phyloP scores from a whole-genome alignment of 2,329 filamentous ascomycete genomes.

The Penicillium sp. region DNA sequence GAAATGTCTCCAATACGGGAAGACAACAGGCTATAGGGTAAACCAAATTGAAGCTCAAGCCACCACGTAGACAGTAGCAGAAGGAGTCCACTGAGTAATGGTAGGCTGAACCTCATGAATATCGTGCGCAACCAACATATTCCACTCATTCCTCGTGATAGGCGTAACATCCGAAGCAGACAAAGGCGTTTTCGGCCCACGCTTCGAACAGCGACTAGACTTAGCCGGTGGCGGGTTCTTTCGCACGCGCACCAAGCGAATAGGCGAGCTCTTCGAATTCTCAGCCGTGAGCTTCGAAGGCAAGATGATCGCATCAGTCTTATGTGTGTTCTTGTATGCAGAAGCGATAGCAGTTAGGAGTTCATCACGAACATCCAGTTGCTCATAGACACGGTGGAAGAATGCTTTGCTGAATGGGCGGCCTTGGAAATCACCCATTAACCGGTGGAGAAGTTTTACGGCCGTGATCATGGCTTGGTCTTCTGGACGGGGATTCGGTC shows the following conservation, averaged over 20 bases:
- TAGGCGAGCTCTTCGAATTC: slow-evolving; percentile 18
- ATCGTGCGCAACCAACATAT: slow-evolving; percentile 37
- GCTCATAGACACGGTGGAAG: slow-evolving; percentile 45
- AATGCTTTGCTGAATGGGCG: slow-evolving; percentile 46
- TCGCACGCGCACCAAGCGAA: slow-evolving; percentile 25
- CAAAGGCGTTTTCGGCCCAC: slow-evolving; percentile 41
- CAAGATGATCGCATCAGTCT: slow-evolving; percentile 41
- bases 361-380: slow-evolving; percentile 39
- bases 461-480: slow-evolving; percentile 41
- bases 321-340: slow-evolving; percentile 36
- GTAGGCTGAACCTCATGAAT: slow-evolving; percentile 30
- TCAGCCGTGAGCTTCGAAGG: slow-evolving; percentile 20
- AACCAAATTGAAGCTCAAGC: slow-evolving; percentile 23
- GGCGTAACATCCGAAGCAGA: slow-evolving; percentile 46
- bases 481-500: slow-evolving; percentile 26
- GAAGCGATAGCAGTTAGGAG: slow-evolving; percentile 38
- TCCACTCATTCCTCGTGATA: slow-evolving; percentile 45
- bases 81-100: slow-evolving; percentile 41
- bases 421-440: slow-evolving; percentile 41
- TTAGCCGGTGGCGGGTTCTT: slow-evolving; percentile 23
- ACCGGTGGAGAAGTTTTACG: slow-evolving; percentile 41
- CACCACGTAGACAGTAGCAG: slow-evolving; percentile 31
- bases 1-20: background rate
- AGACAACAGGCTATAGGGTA: background rate
- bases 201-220: slow-evolving; percentile 20